Evolutionary conservation across 805 yeast species (phyloP).

Genomic region (Suhomyces pyralidae): DNA sequence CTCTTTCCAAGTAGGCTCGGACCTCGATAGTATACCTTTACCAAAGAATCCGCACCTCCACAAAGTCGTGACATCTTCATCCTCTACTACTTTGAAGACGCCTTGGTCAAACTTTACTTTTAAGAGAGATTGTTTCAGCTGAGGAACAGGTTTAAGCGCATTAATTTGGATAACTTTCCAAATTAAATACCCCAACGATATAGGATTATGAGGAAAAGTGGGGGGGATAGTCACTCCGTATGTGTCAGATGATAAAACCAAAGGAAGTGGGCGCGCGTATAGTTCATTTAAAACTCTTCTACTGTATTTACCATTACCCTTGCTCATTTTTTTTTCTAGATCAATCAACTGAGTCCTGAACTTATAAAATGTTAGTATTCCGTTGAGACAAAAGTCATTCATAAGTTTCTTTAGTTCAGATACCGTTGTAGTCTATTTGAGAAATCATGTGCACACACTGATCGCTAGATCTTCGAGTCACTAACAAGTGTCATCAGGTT

Average conservation of each 20-base stretch:
- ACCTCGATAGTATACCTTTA: constrained; percentile 82
- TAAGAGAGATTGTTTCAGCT: constrained; percentile 14
- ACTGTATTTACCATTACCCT: constrained; percentile 31
- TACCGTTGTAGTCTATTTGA: constrained; percentile 95
- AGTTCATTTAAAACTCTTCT: constrained; percentile 27
- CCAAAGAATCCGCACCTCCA: constrained; percentile 94
- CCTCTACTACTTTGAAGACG: constrained; percentile 41
- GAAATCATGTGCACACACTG: constrained; percentile 72
- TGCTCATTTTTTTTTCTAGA: not conserved
- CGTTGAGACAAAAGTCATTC: not conserved
- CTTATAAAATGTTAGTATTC: not conserved
- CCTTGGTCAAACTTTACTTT: constrained; percentile 24
- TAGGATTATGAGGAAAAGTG: constrained; percentile 61
- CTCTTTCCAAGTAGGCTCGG: constrained; percentile 89
- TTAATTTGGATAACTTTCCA: constrained; percentile 23
- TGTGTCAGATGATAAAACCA: constrained; percentile 35
- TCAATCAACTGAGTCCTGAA: not conserved
- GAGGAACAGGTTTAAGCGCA: constrained; percentile 22
- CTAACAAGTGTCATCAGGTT: constrained; percentile 19
- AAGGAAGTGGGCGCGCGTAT: constrained; percentile 56
- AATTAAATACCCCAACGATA: constrained; percentile 55
- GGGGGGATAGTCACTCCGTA: constrained; percentile 48
- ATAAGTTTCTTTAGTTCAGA: constrained; percentile 49
- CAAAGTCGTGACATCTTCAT: constrained; percentile 48
- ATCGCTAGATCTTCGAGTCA: constrained; percentile 29